A percentile compares a stretch with the other conserved stretches of the same genome.
phyloP scores from a whole-genome alignment of 1,139 yeast genomes.

The Suhomyces bribrorum region DNA sequence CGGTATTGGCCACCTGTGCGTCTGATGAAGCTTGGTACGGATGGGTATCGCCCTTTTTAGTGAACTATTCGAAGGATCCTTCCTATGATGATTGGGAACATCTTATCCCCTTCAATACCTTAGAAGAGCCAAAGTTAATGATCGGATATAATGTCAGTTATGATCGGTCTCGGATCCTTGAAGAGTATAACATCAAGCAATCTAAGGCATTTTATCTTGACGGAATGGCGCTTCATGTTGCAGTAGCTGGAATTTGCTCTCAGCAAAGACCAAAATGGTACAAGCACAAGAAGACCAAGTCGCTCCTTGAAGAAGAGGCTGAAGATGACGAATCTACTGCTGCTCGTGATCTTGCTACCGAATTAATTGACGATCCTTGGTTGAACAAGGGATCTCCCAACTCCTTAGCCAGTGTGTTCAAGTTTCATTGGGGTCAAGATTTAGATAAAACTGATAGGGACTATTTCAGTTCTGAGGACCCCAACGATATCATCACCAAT shows the following conservation, averaged over 20 bases:
- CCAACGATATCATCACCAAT: slow-evolving; percentile 54
- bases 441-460: slow-evolving; percentile 71
- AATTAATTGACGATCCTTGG: slow-evolving; percentile 70
- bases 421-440: slow-evolving; percentile 72
- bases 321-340: slow-evolving; percentile 4
- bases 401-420: slow-evolving; percentile 78
- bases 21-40: slow-evolving; percentile 85
- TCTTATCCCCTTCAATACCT: slow-evolving; percentile 70
- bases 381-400: slow-evolving; percentile 72
- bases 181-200: slow-evolving; percentile 72
- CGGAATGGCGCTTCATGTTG: slow-evolving; percentile 91
- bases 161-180: slow-evolving; percentile 82
- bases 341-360: slow-evolving; percentile 21
- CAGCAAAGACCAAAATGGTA: slow-evolving; percentile 83
- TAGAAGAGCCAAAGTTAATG: slow-evolving; percentile 53
- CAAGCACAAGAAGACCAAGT: slow-evolving; percentile 51
- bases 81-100: slow-evolving; percentile 52
- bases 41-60: slow-evolving; percentile 88
- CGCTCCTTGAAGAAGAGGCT: slow-evolving; percentile 18
- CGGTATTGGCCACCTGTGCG: slow-evolving; percentile 82
- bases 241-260: slow-evolving; percentile 90
- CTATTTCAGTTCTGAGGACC: slow-evolving; percentile 56
- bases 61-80: slow-evolving; percentile 41
- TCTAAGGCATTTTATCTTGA: slow-evolving; percentile 81
- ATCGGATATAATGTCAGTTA: slow-evolving; percentile 91